A percentile compares a stretch with the other conserved stretches of the same genome.
These are phyloP conservation scores for Gnomoniopsis smithogilvyi DNA, from an alignment of 2,329 filamentous ascomycete genomes.

Conservation along the genomic window DNA sequence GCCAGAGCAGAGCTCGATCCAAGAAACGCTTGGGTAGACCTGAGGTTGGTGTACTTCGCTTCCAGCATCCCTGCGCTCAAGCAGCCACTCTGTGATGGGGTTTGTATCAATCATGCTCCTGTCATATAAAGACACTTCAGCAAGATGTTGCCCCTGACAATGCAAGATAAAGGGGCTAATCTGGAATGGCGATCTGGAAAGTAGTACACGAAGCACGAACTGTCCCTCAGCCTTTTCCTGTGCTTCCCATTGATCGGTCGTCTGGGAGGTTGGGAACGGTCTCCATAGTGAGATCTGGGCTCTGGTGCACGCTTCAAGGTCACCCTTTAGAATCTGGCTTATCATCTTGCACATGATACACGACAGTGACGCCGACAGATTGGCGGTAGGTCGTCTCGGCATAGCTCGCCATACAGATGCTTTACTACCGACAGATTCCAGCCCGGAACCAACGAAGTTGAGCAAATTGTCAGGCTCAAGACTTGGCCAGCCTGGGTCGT, in stretches of 20 bases:
- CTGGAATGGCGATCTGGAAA: not conserved
- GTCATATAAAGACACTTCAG: not conserved
- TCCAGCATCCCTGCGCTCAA: not conserved
- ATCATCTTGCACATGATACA: not conserved
- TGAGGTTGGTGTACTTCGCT: too few relatives aligned
- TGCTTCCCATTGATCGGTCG: not conserved
- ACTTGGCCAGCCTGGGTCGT: not conserved
- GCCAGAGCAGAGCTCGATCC: not conserved
- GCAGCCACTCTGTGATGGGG: not conserved
- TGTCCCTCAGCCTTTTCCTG: not conserved
- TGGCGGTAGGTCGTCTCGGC: not conserved
- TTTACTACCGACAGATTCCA: not conserved
- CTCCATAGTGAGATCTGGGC: not conserved
- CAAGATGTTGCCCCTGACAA: not conserved
- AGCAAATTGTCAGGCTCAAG: not conserved
- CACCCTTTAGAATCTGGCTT: not conserved
- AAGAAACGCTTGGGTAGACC: not conserved
- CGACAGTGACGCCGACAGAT: not conserved
- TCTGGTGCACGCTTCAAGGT: not conserved
- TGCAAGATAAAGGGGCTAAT: not conserved
- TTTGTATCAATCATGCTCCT: not conserved
- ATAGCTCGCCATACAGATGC: not conserved
- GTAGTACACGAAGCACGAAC: not conserved
- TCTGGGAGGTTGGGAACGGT: not conserved
- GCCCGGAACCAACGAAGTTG: not conserved